Base-by-base conservation (phyloP, 2,329 filamentous ascomycete species). In the Ophiocordyceps robertsii region DNA sequence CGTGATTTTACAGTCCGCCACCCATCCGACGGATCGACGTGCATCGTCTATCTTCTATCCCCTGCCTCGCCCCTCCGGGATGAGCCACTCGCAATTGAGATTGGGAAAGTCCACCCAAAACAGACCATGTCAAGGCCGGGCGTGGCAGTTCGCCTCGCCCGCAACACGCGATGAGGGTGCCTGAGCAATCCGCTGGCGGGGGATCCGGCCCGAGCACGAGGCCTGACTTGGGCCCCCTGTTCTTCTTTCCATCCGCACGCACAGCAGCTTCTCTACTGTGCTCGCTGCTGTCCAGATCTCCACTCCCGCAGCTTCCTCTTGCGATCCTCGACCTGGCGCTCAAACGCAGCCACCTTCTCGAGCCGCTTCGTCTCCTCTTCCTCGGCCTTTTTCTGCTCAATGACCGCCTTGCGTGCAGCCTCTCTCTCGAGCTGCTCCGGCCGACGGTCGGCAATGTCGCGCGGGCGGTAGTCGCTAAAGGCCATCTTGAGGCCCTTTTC, bases 401-500 rank as follows among this genome's bases (percentile, higher is more conserved):
- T 76, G 39, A 70, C 70, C 44, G 70, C 69, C 60, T 82, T 84
- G 51, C 89, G 74, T 49, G 71, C 70, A 43, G 73, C 68, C 66
- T 96, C 90, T 37, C 80, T 70, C 58, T 80, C 75, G 11, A 94
- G 66, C 71, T 98, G 92, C 57, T 98, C 92, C 4, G 84, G 80
- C 44, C 92, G 71, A 48, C 92, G 75, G 41, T 84, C 70, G 2
- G 92, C 90, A 56, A 98, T 96, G 58, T 96, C 92, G 60, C 94
- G 90, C 2, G 92, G 87, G 50, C 79, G 80, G 67, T 86, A 94
- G 62, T 98, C 92, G 50, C 84, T 90, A 64, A 96, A 98, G 29
- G 83, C 61, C 40, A 61, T 67, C 73, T 98, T 98, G 53, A 98
- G 72, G 0, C 78, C 73, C 51, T 89, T 81, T 66, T 98, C 92